These are phyloP conservation scores for Penicillium lividum DNA, from an alignment of 495 filamentous ascomycete genomes.

Conservation along the genomic window DNA sequence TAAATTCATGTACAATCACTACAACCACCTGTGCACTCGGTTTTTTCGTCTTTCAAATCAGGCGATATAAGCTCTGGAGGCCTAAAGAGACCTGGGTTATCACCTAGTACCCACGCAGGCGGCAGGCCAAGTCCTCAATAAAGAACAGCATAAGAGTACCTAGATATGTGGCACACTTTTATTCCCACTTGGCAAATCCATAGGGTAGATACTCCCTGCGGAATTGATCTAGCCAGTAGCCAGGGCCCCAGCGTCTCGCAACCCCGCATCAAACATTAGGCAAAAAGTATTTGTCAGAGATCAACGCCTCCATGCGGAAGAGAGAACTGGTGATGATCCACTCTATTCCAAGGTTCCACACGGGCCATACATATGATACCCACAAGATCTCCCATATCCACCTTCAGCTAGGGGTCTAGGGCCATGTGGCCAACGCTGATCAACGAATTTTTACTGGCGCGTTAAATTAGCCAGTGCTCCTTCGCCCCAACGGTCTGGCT, in stretches of 20 bases:
- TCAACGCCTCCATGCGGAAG: background rate
- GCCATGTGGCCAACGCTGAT: background rate
- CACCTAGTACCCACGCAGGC: too few relatives aligned
- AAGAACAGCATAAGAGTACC: too few relatives aligned
- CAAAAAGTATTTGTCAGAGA: background rate
- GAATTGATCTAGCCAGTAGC: background rate
- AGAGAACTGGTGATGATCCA: background rate
- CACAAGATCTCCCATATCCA: background rate
- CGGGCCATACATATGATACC: background rate
- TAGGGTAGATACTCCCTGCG: background rate
- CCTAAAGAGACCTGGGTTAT: too few relatives aligned
- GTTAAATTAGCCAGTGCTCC: background rate
- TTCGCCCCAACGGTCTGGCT: background rate
- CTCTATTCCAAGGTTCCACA: background rate
- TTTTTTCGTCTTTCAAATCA: too few relatives aligned
- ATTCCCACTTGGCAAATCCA: background rate
- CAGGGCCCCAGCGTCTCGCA: background rate
- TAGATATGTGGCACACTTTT: too few relatives aligned
- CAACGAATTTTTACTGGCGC: background rate
- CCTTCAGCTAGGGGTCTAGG: background rate
- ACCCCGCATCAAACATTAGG: background rate
- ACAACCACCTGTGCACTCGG: too few relatives aligned
- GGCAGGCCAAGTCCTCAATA: too few relatives aligned
- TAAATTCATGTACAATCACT: too few relatives aligned
- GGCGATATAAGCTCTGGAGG: too few relatives aligned